Evolutionary conservation across 2,329 filamentous ascomycete genomes (phyloP), one percentile per base, ranked within the genome.

Genomic region (Monosporascus cannonballus): DNA sequence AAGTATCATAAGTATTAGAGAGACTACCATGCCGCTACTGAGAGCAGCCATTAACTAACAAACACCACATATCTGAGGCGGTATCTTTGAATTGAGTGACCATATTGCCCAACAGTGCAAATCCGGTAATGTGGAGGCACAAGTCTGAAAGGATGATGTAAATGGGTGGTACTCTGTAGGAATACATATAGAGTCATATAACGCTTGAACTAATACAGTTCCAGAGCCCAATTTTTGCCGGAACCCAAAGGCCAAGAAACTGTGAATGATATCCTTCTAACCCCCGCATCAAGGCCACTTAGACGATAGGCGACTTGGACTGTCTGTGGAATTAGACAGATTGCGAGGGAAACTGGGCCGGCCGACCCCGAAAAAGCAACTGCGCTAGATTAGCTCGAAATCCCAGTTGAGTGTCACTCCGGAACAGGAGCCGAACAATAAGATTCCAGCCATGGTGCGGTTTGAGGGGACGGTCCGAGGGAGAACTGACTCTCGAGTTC

Each of bases 1-100:
- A 4, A 61, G 54, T 4, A 55, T 17, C 17, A 58, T 27, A 3
- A 58, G 56, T 1, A 61, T 44, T 9, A 58, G 51, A 6, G 55
- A 30, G 15, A 58, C 54, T 9, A 54, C 56, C 15, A 59, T 53
- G 8, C 59, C 57, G 18, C 57, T 53, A 5, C 59, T 57, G 24
- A 39, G 49, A 4, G 55, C 59, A 2, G 57, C 54, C n/a, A 59
- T 20, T 3, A 59, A 15, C 25, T 61, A 34, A 22, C 53, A 1
- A 34, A 22, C 53, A 1, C 52, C 57, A n/a, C 58, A 61, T 2
- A 59, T 55, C 0, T 44, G 38, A 3, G 48, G 8, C 4, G 54
- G 57, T 8, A 56, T 51, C 3, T 48, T 20, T 4, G 53, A 15
- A 3, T 54, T 56, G 2, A 36, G 46, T 2, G 55, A 50, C 8